Conservation (phyloP, 768 basidiomycete genomes). For the Rhodosporidiobolus odoratus region DNA sequence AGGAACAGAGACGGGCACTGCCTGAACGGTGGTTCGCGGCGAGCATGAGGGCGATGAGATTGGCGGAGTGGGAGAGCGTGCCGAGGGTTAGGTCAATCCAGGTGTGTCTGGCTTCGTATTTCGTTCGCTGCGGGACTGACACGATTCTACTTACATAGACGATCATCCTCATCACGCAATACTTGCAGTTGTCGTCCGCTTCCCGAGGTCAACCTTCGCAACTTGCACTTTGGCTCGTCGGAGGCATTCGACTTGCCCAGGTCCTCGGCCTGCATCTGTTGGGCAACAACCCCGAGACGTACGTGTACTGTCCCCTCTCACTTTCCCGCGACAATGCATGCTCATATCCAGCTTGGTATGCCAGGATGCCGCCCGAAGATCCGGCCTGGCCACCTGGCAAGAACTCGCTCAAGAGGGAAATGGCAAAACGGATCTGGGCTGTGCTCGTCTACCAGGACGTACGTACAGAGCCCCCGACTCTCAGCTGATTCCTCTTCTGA, state of each 20-base stretch:
- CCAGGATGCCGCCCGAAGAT: constrained; percentile 37
- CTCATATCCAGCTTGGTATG: rapidly evolving
- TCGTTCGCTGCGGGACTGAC: not conserved
- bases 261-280: constrained; percentile 30
- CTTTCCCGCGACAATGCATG: not conserved
- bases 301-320: not conserved
- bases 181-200: constrained; percentile 36
- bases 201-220: constrained; percentile 32
- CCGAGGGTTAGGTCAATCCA: constrained; percentile 36
- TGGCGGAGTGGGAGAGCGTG: constrained; percentile 32
- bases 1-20: constrained; percentile 12
- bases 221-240: constrained; percentile 32
- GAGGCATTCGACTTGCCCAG: constrained; percentile 30
- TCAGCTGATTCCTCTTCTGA: no score
- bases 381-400: constrained; percentile 34
- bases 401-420: constrained; percentile 36
- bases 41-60: constrained; percentile 26
- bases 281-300: constrained; percentile 35
- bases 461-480: no score
- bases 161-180: constrained; percentile 38
- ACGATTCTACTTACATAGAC: constrained; percentile 4
- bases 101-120: constrained; percentile 1
- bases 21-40: constrained; percentile 30
- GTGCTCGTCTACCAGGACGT: constrained; percentile 39
- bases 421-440: constrained; percentile 35